Evolutionary conservation across 257 asterid species (phyloP), one percentile per base, ranked within the genome.

Genomic region (Solanum piurae): DNA sequence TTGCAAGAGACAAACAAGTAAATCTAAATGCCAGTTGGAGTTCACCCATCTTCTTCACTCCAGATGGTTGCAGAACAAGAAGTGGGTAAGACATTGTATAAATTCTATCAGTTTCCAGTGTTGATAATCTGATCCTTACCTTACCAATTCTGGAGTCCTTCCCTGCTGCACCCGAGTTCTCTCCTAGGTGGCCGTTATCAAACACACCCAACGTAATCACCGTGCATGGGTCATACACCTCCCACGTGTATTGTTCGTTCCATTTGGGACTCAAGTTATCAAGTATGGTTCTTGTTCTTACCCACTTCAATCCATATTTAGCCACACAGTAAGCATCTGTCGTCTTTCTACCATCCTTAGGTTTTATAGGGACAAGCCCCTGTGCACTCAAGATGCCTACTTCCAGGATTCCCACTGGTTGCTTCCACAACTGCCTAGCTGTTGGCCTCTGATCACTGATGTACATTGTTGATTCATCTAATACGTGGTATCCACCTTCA

Each of bases 271-370:
- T 87, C 52, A 71, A 83, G 90, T 89, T 93, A 23, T 89, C 93
- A 3, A 93, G 71, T 69, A 94, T 88, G 9, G 98, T 94, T 55
- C 98, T 89, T 0, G 98, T 93, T 42, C 96, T 77, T 2, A 94
- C 91, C 98, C 98, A 94, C 36, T 94, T 93, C 37, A 83, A 93
- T 9, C 98, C 98, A 52, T 95, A 94, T 88, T 95, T 95, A 1
- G 97, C 97, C 25, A 95, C 97, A n/a, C 94, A 91, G 21, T 95
- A 94, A n/a, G 98, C 94, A 12, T 95, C 92, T 0, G 95, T 93
- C 42, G 91, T 90, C 25, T 91, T 93, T 71, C 93, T 89, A 7
- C 93, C 95, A 23, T 91, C 93, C 76, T 89, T 90, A 2, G 90
- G 64, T 72, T 94, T 94, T 94, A 91, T 89, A 2, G 88, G 87